phyloP scores from a whole-genome alignment of 371 early-diverging fungal genomes.

The Coemansia sp. region DNA sequence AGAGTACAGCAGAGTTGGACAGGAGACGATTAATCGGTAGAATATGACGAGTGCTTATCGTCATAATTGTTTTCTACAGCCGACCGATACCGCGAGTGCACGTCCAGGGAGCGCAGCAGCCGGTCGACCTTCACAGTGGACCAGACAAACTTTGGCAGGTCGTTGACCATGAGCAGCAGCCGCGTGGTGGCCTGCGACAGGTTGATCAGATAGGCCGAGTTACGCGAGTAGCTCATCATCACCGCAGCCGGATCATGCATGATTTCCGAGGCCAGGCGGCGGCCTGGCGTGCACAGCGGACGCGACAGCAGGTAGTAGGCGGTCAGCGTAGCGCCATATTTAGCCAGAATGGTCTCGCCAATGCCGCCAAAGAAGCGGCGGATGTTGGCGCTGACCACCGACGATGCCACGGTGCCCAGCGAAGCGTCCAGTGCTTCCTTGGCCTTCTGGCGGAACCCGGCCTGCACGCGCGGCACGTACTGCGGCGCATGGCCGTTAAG shows the following conservation, averaged over 20 bases:
- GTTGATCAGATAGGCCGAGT: constrained; percentile 82
- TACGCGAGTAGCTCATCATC: constrained; percentile 83
- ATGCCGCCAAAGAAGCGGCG: constrained; percentile 48
- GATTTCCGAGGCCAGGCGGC: constrained; percentile 62
- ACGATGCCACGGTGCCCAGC: constrained; percentile 21
- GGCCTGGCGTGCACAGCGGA: constrained; percentile 71
- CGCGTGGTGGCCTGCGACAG: constrained; percentile 81
- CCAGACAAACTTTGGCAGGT: constrained; percentile 74
- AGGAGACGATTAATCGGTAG: constrained; percentile 10
- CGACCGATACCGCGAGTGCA: constrained; percentile 43
- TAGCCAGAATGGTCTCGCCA: constrained; percentile 72
- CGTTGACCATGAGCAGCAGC: constrained; percentile 73
- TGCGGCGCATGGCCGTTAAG: constrained; percentile 3
- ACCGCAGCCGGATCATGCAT: constrained; percentile 71
- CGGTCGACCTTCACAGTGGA: constrained; percentile 46
- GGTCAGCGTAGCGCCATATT: constrained; percentile 82
- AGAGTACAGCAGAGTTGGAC: not conserved
- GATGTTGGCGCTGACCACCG: constrained; percentile 37
- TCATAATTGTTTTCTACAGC: constrained; percentile 15
- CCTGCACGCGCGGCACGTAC: constrained; percentile 41
- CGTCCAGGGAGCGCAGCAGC: constrained; percentile 41
- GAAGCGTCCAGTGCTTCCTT: constrained; percentile 32
- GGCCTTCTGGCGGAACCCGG: constrained; percentile 29
- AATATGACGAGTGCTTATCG: constrained; percentile 6
- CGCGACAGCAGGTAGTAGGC: constrained; percentile 77